Base-by-base conservation (phyloP, 2,329 filamentous ascomycete species). In the Diaporthe eres region DNA sequence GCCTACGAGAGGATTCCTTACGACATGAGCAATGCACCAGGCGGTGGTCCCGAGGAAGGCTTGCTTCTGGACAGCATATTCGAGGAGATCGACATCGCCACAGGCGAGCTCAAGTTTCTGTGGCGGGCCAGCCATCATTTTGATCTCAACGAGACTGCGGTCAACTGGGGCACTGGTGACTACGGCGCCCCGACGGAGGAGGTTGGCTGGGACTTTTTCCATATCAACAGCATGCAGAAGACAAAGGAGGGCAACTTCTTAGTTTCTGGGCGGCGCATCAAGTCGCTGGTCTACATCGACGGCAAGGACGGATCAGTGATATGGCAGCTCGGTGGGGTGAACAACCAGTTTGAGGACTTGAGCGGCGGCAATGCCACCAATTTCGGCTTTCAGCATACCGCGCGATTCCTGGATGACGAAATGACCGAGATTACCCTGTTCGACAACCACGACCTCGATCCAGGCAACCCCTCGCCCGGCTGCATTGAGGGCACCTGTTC, bases 211-310 rank as follows among this genome's bases (percentile, higher is more conserved):
- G 89, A 91, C 80, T 90, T 86, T 76, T 90, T 90, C 80, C 89
- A 90, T 80, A 87, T 91, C 81, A 90, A 91, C 81, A 88, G 88
- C 49, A 82, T 91, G 39, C 87, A 90, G 78, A 90, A 90, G 79
- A 86, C 87, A 71, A 78, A 81, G 0, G 78, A 84, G 0, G 88
- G 88, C 6, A 87, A 91, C 78, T 92, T 89, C 74, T 80, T 91
- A 15, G 83, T 92, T n/a, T 91, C 89, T 0, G 84, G 86, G 0
- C 86, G 89, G 1, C 82, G 85, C 60, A 80, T 82, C 2, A 81
- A 80, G 17, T 77, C 77, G 3, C 57, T 85, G 28, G 74, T 79
- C 39, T 85, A 90, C 78, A 84, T 86, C 70, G 83, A 84, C 19
- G 83, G 82, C 13, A 85, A 86, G 10, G 89, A 89, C 44, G 82